Conservation (phyloP, 495 filamentous ascomycete genomes). For the Tuber borchii region DNA sequence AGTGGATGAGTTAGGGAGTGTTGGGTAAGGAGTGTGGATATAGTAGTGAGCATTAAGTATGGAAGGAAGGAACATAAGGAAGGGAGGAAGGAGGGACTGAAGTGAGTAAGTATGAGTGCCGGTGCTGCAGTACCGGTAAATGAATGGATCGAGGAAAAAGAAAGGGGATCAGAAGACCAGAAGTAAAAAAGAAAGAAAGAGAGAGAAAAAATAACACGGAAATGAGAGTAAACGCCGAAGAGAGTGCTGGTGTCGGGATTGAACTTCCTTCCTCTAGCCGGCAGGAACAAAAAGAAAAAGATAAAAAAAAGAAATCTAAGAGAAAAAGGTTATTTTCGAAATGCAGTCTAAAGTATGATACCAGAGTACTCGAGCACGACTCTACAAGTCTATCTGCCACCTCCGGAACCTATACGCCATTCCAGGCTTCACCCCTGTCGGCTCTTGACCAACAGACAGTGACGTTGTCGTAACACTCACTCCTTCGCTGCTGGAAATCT, state of each 20-base stretch:
- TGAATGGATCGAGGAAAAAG: neutral
- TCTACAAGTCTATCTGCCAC: neutral
- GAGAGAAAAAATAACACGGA: neutral
- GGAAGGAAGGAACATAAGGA: neutral
- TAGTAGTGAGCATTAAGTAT: neutral
- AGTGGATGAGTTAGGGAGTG: neutral
- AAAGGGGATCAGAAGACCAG: neutral
- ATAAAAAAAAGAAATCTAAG: neutral
- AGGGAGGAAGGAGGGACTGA: neutral
- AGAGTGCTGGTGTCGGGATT: neutral
- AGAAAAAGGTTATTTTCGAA: neutral
- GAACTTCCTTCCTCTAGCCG: neutral
- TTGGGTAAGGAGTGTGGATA: conserved; percentile 2
- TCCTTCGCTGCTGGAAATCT: neutral
- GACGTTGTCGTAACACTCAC: neutral
- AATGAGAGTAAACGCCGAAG: neutral
- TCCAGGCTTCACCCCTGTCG: neutral
- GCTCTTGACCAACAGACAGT: neutral
- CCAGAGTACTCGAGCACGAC: neutral
- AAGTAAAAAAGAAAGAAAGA: neutral
- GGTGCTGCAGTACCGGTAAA: too few relatives aligned
- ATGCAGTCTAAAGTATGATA: neutral
- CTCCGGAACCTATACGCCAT: neutral
- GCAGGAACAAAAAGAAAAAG: neutral
- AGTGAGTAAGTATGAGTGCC: neutral